Percentiles rank a stretch among this genome's conserved stretches.
phyloP scores from a whole-genome alignment of 495 filamentous ascomycete genomes.

The Podospora conica region DNA sequence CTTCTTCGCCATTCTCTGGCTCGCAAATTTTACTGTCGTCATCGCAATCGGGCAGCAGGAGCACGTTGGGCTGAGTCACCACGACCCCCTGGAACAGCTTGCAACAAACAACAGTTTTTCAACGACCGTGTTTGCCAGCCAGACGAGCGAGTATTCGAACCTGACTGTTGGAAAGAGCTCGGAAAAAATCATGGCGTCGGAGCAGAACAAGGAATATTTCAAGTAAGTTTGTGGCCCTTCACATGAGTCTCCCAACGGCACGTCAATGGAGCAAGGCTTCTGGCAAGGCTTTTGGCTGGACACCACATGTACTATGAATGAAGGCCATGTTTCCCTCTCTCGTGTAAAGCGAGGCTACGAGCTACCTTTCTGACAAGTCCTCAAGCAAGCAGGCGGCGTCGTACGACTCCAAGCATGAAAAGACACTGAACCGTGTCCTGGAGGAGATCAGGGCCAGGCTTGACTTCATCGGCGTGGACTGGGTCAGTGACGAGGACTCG shows the following conservation, averaged over 20 bases:
- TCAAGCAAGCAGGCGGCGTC: conserved; percentile 34
- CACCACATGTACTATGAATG: no score
- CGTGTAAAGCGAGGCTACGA: no score
- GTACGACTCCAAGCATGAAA: conserved; percentile 38
- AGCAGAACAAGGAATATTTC: conserved; percentile 40
- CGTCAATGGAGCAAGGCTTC: no score
- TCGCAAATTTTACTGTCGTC: neutral
- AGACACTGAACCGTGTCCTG: conserved; percentile 34
- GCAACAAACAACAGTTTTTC: neutral
- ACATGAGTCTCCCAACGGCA: no score
- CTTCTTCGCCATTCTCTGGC: neutral
- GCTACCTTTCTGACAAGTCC: neutral
- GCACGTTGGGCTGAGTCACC: neutral
- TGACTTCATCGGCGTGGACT: conserved; percentile 58
- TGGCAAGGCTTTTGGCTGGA: no score
- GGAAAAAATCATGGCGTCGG: conserved; percentile 14
- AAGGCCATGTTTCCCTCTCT: no score
- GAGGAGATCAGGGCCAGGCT: conserved; percentile 46
- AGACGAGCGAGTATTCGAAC: neutral
- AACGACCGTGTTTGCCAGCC: neutral
- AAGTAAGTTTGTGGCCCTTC: conserved; percentile 30
- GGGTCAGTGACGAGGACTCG: conserved; percentile 32
- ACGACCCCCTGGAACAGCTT: neutral
- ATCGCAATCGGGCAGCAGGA: neutral
- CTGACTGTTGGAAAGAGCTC: neutral